Percentiles rank a stretch among this genome's conserved stretches.
These are phyloP conservation scores for Periglandula ipomoeae DNA, from an alignment of 2,329 filamentous ascomycete genomes.

Conservation along the genomic window DNA sequence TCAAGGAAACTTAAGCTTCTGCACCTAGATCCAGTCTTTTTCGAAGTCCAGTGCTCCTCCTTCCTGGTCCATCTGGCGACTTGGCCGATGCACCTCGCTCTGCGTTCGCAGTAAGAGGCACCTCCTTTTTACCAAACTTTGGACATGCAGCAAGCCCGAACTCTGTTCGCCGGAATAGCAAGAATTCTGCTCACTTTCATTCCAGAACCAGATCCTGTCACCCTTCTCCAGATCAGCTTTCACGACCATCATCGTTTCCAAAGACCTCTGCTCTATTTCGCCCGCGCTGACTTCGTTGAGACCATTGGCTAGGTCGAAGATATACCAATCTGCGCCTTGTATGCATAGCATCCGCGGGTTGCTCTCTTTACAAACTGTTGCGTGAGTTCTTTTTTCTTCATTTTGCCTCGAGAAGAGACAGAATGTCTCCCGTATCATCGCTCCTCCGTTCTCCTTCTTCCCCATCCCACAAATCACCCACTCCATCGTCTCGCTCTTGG, in stretches of 20 bases:
- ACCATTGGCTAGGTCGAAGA: constrained; percentile 8
- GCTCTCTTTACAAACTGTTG: constrained; percentile 18
- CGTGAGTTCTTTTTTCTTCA: constrained; percentile 20
- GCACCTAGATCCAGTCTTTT: background rate
- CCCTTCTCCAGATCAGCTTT: constrained; percentile 6
- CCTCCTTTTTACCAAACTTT: constrained; percentile 4
- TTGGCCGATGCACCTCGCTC: background rate
- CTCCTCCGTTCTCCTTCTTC: background rate
- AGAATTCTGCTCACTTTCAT: constrained; percentile 2
- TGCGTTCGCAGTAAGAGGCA: background rate
- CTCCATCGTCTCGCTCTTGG: constrained; percentile 7
- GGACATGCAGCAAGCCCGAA: background rate
- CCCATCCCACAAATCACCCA: constrained; percentile 4
- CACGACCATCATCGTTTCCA: constrained; percentile 9
- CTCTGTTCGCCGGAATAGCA: constrained; percentile 1
- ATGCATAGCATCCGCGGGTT: constrained; percentile 30
- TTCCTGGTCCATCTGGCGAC: background rate
- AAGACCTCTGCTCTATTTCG: constrained; percentile 9
- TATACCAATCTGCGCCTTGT: constrained; percentile 20
- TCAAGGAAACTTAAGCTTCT: background rate
- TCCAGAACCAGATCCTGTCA: constrained; percentile 6
- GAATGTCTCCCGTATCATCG: background rate
- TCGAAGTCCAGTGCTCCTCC: background rate
- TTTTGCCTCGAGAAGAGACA: background rate
- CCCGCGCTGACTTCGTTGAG: constrained; percentile 6